A percentile compares a stretch with the other conserved stretches of the same genome.
phyloP scores from a whole-genome alignment of 352 stramenopile genomes.

The Pythium aristosporum region DNA sequence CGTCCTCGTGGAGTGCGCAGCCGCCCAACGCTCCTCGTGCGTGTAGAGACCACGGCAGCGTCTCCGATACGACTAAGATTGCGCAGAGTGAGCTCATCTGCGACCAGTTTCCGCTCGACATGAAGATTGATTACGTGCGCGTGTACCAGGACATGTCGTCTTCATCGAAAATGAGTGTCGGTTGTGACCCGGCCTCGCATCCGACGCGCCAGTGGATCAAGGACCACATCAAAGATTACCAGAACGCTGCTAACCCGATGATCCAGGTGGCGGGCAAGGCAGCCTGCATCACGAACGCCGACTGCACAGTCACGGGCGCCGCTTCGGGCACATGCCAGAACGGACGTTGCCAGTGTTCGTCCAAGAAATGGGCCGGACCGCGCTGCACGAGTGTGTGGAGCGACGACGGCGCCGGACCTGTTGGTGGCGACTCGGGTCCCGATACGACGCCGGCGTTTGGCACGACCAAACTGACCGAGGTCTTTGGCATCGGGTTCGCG shows the following conservation, averaged over 20 bases:
- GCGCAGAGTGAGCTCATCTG: constrained; percentile 63
- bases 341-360: neutral
- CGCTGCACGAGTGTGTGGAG: neutral
- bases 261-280: constrained; percentile 53
- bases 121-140: constrained; percentile 78
- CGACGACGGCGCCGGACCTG: neutral
- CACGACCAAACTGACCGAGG: constrained; percentile 1
- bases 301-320: constrained; percentile 51
- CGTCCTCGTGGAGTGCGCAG: constrained; percentile 39
- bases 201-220: constrained; percentile 73
- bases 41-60: constrained; percentile 37
- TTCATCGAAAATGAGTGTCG: constrained; percentile 30
- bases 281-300: constrained; percentile 49
- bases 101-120: constrained; percentile 52
- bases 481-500: constrained; percentile 3
- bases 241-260: constrained; percentile 54
- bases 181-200: constrained; percentile 57
- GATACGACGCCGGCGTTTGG: neutral
- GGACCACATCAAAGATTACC: constrained; percentile 70
- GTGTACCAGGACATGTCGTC: constrained; percentile 58
- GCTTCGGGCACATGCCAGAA: neutral
- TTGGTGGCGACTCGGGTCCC: neutral
- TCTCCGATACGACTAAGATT: constrained; percentile 37
- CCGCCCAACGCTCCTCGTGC: constrained; percentile 42
- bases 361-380: constrained; percentile 5